Evolutionary conservation across 768 basidiomycete species (phyloP).

Genomic region (Fistulinella prunicolor): DNA sequence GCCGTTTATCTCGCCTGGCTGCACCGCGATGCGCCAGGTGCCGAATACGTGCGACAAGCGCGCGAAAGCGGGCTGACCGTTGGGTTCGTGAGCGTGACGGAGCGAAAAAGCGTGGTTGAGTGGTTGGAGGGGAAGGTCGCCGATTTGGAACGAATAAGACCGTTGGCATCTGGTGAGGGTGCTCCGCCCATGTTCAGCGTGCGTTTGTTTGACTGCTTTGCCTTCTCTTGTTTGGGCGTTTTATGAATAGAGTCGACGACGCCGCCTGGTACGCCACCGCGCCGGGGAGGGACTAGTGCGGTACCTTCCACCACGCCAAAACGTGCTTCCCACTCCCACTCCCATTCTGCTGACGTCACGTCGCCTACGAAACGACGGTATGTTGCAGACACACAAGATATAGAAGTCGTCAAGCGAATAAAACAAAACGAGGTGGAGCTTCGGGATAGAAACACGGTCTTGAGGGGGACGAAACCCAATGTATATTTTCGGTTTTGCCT

Average conservation of each 20-base stretch:
- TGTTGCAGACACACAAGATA: conserved; percentile 71
- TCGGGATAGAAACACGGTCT: conserved; percentile 75
- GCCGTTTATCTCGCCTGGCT: conserved; percentile 86
- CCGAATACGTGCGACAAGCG: conserved; percentile 87
- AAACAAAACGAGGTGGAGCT: conserved; percentile 71
- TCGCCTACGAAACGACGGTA: conserved; percentile 73
- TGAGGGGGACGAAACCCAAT: conserved; percentile 81
- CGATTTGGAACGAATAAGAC: conserved; percentile 26
- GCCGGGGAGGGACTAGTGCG: conserved; percentile 21
- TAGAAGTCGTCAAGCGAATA: conserved; percentile 86
- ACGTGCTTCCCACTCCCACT: conserved; percentile 16
- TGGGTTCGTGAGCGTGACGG: conserved; percentile 82
- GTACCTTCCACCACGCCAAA: conserved; percentile 24
- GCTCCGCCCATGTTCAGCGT: no score
- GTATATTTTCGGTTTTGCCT: conserved; percentile 35
- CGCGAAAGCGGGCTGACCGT: conserved; percentile 69
- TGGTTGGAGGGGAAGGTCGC: conserved; percentile 65
- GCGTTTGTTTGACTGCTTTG: no score
- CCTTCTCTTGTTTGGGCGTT: background rate
- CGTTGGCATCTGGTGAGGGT: conserved; percentile 21
- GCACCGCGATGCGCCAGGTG: conserved; percentile 65
- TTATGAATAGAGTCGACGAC: conserved; percentile 47
- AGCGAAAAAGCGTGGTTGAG: conserved; percentile 81
- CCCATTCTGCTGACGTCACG: conserved; percentile 26
- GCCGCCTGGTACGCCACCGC: conserved; percentile 58